Evolutionary conservation across 345 rosid genomes (phyloP).

Genomic region (Rhodamnia rubescens): DNA sequence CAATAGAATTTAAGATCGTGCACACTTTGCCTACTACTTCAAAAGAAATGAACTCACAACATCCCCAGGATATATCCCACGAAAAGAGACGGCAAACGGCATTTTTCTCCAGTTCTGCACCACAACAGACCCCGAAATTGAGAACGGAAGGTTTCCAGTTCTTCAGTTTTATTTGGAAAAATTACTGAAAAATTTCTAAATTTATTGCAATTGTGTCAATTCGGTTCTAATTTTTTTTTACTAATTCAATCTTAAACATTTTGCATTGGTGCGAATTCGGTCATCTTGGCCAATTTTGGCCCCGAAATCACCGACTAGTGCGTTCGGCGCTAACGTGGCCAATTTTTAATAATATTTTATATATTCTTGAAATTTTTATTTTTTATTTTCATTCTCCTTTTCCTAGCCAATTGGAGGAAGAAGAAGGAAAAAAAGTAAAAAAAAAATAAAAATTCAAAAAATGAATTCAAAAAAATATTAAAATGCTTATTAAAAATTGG

Average conservation of each 20-base stretch:
- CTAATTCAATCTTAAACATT: rapidly evolving
- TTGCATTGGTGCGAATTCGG: rapidly evolving
- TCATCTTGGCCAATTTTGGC: not conserved
- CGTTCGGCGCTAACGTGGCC: rapidly evolving
- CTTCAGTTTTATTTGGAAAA: not conserved
- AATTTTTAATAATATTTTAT: not conserved
- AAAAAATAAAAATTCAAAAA: too few species aligned
- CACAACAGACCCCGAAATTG: not conserved
- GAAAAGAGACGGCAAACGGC: not conserved
- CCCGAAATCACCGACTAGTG: rapidly evolving
- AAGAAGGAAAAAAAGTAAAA: too few species aligned
- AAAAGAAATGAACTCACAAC: not conserved
- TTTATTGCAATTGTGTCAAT: rapidly evolving
- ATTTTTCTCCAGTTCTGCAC: not conserved
- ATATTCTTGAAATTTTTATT: rapidly evolving
- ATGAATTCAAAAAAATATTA: not conserved
- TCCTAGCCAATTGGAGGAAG: too few species aligned
- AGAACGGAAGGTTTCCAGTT: not conserved
- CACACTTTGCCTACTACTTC: not conserved
- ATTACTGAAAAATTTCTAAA: rapidly evolving
- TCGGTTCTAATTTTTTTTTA: rapidly evolving
- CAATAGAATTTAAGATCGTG: not conserved
- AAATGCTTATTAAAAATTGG: not conserved
- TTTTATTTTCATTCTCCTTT: too few species aligned
- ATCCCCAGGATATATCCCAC: not conserved